Evolutionary conservation across 2,329 filamentous ascomycete species (phyloP).

Genomic region (Teratosphaeria gauchensis): DNA sequence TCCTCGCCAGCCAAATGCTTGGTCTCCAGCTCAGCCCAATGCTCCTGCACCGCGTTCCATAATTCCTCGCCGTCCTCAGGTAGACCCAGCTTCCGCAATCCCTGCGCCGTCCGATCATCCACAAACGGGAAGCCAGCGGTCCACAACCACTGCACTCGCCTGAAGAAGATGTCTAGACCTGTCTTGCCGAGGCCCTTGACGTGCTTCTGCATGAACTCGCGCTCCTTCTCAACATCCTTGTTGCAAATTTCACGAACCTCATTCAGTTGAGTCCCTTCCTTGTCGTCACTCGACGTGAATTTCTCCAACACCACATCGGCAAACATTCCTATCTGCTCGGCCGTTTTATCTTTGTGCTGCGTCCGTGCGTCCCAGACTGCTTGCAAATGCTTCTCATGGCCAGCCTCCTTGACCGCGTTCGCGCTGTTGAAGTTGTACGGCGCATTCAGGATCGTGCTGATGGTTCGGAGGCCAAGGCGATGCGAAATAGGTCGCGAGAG

Average conservation of each 20-base stretch:
- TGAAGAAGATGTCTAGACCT: slow-evolving; percentile 34
- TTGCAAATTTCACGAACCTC: slow-evolving; percentile 25
- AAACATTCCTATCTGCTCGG: slow-evolving; percentile 28
- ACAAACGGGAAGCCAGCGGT: slow-evolving; percentile 30
- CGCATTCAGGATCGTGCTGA: slow-evolving; percentile 36
- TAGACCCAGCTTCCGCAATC: slow-evolving; percentile 28
- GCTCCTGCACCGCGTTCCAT: slow-evolving; percentile 24
- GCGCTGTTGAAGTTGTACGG: slow-evolving; percentile 32
- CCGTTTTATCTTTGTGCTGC: slow-evolving; percentile 39
- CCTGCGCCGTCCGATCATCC: slow-evolving; percentile 27
- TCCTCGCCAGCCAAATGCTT: slow-evolving; percentile 22
- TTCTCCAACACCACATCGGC: slow-evolving; percentile 26
- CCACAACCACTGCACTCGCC: slow-evolving; percentile 34
- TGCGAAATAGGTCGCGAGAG: slow-evolving; percentile 37
- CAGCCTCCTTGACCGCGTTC: slow-evolving; percentile 27
- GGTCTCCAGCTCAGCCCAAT: slow-evolving; percentile 27
- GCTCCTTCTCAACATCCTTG: slow-evolving; percentile 19
- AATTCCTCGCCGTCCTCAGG: slow-evolving; percentile 27
- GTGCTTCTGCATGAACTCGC: slow-evolving; percentile 23
- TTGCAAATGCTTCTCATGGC: slow-evolving; percentile 28
- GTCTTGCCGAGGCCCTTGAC: slow-evolving; percentile 34
- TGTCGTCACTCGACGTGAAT: slow-evolving; percentile 22
- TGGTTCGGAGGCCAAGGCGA: slow-evolving; percentile 33
- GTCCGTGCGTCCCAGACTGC: slow-evolving; percentile 34
- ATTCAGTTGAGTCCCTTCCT: slow-evolving; percentile 22